These are phyloP conservation scores for Protomyces inundatus DNA, from an alignment of 1,139 yeast genomes.

Conservation along the genomic window DNA sequence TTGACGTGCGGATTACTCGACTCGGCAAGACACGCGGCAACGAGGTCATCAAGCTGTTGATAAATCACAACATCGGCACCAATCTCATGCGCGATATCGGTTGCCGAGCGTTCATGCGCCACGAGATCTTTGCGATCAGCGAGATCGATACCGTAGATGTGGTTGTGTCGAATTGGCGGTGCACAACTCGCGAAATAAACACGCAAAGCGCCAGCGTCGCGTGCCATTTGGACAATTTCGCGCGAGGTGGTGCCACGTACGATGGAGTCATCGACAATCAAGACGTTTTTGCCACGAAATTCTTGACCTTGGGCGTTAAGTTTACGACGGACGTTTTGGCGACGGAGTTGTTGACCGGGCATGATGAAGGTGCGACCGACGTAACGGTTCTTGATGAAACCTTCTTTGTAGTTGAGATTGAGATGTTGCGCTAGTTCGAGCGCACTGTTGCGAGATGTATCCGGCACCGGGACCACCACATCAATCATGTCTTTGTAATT, in stretches of 20 bases:
- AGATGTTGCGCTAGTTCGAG: conserved; percentile 81
- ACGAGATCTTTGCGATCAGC: conserved; percentile 94
- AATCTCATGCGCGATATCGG: conserved; percentile 67
- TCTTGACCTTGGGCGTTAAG: conserved; percentile 94
- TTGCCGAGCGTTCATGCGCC: conserved; percentile 71
- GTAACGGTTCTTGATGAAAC: conserved; percentile 91
- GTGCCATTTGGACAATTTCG: conserved; percentile 95
- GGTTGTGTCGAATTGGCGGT: conserved; percentile 92
- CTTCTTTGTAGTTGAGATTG: conserved; percentile 85
- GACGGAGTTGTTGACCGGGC: conserved; percentile 88
- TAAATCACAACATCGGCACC: conserved; percentile 91
- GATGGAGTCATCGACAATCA: conserved; percentile 92
- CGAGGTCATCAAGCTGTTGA: conserved; percentile 75
- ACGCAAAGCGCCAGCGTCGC: conserved; percentile 91
- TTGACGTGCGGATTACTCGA: conserved; percentile 46
- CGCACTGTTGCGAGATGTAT: conserved; percentile 92
- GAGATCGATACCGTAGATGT: conserved; percentile 92
- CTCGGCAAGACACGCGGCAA: conserved; percentile 63
- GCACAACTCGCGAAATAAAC: conserved; percentile 97
- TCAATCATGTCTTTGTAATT: conserved; percentile 58
- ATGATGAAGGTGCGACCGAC: conserved; percentile 96
- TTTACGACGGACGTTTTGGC: conserved; percentile 88
- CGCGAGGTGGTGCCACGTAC: conserved; percentile 96
- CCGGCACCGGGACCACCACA: conserved; percentile 97
- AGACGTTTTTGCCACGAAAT: conserved; percentile 76